Percentiles rank a stretch among this genome's conserved stretches.
phyloP scores from a whole-genome alignment of 2,329 filamentous ascomycete genomes.

The Didymella exigua region DNA sequence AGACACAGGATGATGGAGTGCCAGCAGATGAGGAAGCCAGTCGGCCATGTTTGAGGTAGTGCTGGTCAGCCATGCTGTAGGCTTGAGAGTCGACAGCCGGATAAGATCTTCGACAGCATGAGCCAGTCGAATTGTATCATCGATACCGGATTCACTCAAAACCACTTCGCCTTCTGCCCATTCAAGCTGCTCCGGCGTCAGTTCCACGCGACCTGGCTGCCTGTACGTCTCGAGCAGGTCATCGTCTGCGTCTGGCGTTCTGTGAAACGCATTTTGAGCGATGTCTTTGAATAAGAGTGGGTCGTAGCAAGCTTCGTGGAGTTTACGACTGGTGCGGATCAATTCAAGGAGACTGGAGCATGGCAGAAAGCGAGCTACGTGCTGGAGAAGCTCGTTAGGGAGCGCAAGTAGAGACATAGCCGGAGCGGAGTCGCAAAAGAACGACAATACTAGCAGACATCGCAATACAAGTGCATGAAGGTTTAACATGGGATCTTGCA shows the following conservation, averaged over 20 bases:
- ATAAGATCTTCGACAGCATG: slow-evolving; percentile 23
- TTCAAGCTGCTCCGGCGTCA: neutral
- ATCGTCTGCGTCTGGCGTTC: neutral
- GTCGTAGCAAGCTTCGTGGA: slow-evolving; percentile 24
- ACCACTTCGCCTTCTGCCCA: slow-evolving; percentile 20
- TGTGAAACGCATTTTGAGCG: slow-evolving; percentile 10
- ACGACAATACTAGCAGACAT: neutral
- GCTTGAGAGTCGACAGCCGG: slow-evolving; percentile 1
- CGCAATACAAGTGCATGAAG: neutral
- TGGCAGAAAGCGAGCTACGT: slow-evolving; percentile 24
- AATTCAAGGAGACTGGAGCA: slow-evolving; percentile 25
- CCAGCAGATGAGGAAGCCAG: slow-evolving; percentile 32
- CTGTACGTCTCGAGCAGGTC: neutral
- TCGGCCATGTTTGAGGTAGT: slow-evolving; percentile 14
- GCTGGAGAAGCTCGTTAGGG: slow-evolving; percentile 29
- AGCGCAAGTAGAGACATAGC: slow-evolving; percentile 18
- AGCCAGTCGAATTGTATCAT: slow-evolving; percentile 23
- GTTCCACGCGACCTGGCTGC: neutral
- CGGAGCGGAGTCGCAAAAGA: neutral
- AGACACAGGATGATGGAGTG: slow-evolving; percentile 22
- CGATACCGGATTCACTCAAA: slow-evolving; percentile 4
- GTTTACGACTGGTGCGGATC: slow-evolving; percentile 17
- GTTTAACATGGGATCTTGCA: neutral
- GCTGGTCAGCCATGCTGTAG: slow-evolving; percentile 4
- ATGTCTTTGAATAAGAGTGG: slow-evolving; percentile 26